phyloP scores from a whole-genome alignment of 768 basidiomycete species.

The Psilocybe cyanescens region DNA sequence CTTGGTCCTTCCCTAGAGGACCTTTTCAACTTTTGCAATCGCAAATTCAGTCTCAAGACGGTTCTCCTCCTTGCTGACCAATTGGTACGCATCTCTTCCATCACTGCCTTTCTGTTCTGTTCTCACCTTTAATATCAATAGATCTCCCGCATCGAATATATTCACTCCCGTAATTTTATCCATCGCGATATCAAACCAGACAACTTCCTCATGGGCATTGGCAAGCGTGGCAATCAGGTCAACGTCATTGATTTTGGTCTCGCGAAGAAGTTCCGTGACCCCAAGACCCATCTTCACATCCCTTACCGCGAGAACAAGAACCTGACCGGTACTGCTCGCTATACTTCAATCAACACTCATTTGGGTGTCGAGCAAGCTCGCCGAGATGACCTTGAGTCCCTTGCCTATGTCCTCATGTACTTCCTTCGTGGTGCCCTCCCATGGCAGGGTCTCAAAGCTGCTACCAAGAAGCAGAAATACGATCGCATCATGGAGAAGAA shows the following conservation, averaged over 20 bases:
- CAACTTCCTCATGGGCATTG: constrained; percentile 99
- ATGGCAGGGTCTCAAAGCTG: constrained; percentile 99
- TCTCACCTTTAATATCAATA: constrained; percentile 35
- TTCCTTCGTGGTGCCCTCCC: constrained; percentile 98
- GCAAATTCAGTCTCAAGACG: constrained; percentile 97
- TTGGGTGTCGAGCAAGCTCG: constrained; percentile 98
- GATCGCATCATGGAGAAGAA: constrained; percentile 99
- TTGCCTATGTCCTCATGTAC: constrained; percentile 99
- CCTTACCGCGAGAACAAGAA: constrained; percentile 99
- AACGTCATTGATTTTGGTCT: constrained; percentile 98
- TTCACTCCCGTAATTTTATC: constrained; percentile 98
- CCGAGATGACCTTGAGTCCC: constrained; percentile 96
- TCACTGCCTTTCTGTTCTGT: constrained; percentile 16
- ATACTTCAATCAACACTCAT: constrained; percentile 99
- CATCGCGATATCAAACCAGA: constrained; percentile 99
- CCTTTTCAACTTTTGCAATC: constrained; percentile 94
- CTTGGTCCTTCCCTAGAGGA: constrained; percentile 92
- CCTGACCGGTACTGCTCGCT: constrained; percentile 96
- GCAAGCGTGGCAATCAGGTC: constrained; percentile 99
- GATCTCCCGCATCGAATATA: constrained; percentile 99
- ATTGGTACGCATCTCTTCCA: constrained; percentile 58
- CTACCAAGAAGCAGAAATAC: constrained; percentile 99
- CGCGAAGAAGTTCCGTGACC: constrained; percentile 99
- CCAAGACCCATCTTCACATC: constrained; percentile 99
- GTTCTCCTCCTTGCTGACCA: constrained; percentile 96